Conservation (phyloP, 2,329 filamentous ascomycete genomes). For the Thermothelomyces thermophilus region DNA sequence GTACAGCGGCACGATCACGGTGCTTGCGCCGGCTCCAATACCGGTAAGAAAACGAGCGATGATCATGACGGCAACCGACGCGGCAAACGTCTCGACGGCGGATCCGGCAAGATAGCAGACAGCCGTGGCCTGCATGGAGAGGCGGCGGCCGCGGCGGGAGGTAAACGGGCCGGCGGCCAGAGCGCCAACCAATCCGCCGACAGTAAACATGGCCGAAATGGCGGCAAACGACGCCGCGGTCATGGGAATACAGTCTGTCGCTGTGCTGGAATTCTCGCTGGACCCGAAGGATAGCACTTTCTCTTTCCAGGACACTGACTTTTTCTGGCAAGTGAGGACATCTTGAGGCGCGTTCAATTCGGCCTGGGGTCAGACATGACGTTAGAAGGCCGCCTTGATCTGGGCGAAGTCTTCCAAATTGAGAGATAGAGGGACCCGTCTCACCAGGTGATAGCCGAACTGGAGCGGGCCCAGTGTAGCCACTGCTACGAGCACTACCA, state of each 20-base stretch:
- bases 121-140: constrained; percentile 71
- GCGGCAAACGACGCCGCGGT: constrained; percentile 71
- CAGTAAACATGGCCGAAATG: constrained; percentile 82
- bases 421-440: constrained; percentile 26
- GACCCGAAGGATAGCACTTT: constrained; percentile 18
- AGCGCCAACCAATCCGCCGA: constrained; percentile 81
- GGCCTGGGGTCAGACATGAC: constrained; percentile 47
- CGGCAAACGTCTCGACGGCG: constrained; percentile 64
- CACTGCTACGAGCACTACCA: constrained; percentile 68
- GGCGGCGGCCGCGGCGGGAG: constrained; percentile 66
- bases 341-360: constrained; percentile 94
- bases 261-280: constrained; percentile 26
- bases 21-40: constrained; percentile 77
- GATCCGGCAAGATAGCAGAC: constrained; percentile 72
- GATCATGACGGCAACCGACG: constrained; percentile 59
- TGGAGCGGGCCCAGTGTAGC: constrained; percentile 83
- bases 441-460: constrained; percentile 88
- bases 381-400: constrained; percentile 12
- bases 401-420: background rate
- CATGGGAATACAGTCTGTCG: constrained; percentile 86
- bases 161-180: constrained; percentile 73
- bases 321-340: constrained; percentile 77
- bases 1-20: constrained; percentile 90
- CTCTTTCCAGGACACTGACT: constrained; percentile 32
- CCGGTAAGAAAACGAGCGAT: constrained; percentile 75